Conservation (phyloP, 1,284 basidiomycete genomes). For the Marasmius tenuissimus region DNA sequence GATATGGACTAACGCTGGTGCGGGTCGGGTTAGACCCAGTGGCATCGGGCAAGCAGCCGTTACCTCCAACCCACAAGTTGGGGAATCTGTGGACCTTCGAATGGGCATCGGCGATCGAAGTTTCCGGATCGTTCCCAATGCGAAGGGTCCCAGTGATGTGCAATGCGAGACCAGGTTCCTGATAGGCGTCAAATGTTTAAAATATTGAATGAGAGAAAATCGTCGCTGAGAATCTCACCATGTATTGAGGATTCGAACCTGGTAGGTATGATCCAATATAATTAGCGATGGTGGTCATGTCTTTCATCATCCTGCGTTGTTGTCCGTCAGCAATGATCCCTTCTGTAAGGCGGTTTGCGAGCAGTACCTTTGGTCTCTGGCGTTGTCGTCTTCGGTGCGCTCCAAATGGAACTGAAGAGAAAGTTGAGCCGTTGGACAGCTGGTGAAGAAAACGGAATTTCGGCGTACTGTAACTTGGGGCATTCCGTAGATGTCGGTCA, state of each 20-base stretch:
- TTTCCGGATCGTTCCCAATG: constrained; percentile 10
- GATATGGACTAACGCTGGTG: constrained; percentile 8
- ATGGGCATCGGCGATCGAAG: constrained; percentile 13
- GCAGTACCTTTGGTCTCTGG: constrained; percentile 1
- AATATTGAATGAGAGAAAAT: background rate
- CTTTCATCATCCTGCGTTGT: constrained; percentile 8
- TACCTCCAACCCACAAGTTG: constrained; percentile 21
- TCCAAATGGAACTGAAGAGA: constrained; percentile 6
- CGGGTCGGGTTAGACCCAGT: constrained; percentile 16
- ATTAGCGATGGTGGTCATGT: constrained; percentile 15
- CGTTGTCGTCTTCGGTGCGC: background rate
- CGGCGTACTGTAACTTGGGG: constrained; percentile 31
- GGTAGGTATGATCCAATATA: constrained; percentile 18
- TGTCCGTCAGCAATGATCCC: background rate
- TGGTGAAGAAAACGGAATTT: background rate
- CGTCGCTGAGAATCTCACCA: constrained; percentile 4
- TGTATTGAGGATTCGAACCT: constrained; percentile 22
- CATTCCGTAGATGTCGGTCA: constrained; percentile 33
- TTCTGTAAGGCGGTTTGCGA: background rate
- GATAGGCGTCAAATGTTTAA: background rate
- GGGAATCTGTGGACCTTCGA: constrained; percentile 15
- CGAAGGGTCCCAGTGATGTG: constrained; percentile 17
- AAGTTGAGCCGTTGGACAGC: background rate
- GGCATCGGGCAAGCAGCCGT: constrained; percentile 17
- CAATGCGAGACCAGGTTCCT: constrained; percentile 15